Percentiles rank a stretch among this genome's conserved stretches.
Evolutionary conservation across 1,139 yeast species (phyloP).

Genomic region (Eremothecium gossypii): DNA sequence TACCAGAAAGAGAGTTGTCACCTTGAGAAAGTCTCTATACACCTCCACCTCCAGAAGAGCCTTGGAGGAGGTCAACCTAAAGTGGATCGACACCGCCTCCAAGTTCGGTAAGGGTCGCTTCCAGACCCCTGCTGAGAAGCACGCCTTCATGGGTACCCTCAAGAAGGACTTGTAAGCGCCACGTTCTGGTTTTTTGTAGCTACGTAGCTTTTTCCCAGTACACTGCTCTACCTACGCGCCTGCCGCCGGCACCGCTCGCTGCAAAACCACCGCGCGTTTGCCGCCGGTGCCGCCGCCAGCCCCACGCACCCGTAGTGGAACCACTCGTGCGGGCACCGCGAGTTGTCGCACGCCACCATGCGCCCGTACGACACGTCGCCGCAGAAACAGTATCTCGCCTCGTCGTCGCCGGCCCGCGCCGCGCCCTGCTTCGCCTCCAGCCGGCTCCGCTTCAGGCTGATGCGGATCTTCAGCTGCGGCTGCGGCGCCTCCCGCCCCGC

Average conservation of each 20-base stretch:
- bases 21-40: conserved; percentile 97
- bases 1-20: conserved; percentile 98
- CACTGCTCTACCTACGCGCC: conserved; percentile 7
- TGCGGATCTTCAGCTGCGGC: conserved; percentile 12
- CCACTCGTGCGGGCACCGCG: conserved; percentile 78
- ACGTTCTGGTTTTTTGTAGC: conserved; percentile 6
- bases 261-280: conserved; percentile 82
- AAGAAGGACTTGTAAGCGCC: conserved; percentile 68
- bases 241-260: conserved; percentile 47
- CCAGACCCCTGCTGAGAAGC: conserved; percentile 99
- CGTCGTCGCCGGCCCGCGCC: conserved; percentile 1
- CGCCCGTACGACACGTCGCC: conserved; percentile 81
- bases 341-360: conserved; percentile 88
- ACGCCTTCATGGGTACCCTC: conserved; percentile 98
- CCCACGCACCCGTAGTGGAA: conserved; percentile 78
- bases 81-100: conserved; percentile 99
- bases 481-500: conserved; percentile 3
- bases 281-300: conserved; percentile 58
- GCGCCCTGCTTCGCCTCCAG: conserved; percentile 3
- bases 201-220: neutral
- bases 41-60: conserved; percentile 98
- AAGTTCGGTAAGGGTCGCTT: conserved; percentile 99
- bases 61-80: conserved; percentile 89
- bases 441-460: conserved; percentile 6
- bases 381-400: conserved; percentile 57